A percentile compares a stretch with the other conserved stretches of the same genome.
These are phyloP conservation scores for Acorus gramineus DNA, from an alignment of 106 monocot genomes.

Conservation along the genomic window DNA sequence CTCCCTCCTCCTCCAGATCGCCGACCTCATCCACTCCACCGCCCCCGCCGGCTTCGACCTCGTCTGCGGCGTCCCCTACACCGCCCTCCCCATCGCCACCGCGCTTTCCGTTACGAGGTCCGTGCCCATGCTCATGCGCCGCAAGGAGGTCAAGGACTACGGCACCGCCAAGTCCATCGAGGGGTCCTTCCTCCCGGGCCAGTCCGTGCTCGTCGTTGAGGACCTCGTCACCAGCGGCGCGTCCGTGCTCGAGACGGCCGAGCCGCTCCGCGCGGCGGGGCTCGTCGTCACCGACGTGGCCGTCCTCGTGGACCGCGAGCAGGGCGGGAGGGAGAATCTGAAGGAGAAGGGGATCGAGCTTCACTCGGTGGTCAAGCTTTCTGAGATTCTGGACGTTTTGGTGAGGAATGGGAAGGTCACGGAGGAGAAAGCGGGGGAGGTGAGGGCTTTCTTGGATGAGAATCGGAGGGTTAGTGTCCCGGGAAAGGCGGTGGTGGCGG, in stretches of 20 bases:
- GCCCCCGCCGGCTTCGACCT: conserved; percentile 37
- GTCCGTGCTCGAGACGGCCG: conserved; percentile 85
- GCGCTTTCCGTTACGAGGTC: conserved; percentile 50
- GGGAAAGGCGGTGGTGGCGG: not conserved
- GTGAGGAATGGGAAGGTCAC: conserved; percentile 43
- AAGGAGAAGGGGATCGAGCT: conserved; percentile 52
- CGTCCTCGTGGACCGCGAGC: conserved; percentile 82
- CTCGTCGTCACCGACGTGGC: conserved; percentile 59
- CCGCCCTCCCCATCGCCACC: conserved; percentile 90
- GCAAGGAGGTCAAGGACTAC: conserved; percentile 83
- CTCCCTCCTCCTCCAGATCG: conserved; percentile 37
- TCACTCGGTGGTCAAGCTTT: conserved; percentile 49
- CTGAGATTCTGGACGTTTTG: conserved; percentile 57
- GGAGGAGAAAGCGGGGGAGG: conserved; percentile 48
- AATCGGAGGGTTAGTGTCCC: conserved; percentile 58
- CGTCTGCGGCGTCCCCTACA: conserved; percentile 95
- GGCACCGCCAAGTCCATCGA: conserved; percentile 73
- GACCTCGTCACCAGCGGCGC: conserved; percentile 95
- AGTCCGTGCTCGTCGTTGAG: conserved; percentile 69
- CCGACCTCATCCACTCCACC: conserved; percentile 25
- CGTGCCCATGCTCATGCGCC: conserved; percentile 92
- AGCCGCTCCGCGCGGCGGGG: conserved; percentile 58
- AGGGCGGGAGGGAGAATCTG: conserved; percentile 86
- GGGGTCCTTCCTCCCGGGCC: conserved; percentile 48
- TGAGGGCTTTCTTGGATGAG: conserved; percentile 53